Evolutionary conservation across 225 moss, liverwort and hornwort species (phyloP), one percentile per base, ranked within the genome.

Genomic region (Physcomitrellopsis africana): DNA sequence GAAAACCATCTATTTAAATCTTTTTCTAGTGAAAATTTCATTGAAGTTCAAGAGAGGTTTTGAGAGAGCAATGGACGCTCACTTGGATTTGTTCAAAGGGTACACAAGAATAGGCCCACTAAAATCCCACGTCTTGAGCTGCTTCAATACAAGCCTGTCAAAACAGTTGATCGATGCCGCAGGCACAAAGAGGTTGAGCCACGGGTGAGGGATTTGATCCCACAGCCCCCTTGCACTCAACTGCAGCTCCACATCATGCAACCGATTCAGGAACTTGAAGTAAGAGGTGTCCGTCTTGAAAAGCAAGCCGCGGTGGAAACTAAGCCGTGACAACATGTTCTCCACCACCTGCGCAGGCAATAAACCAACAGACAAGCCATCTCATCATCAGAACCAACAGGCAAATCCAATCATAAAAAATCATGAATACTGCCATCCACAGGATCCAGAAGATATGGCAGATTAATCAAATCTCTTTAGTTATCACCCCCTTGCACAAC

Each of bases 171-270:
- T 87, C 24, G 88, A 75, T 12, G 87, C 87, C 1, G 86, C 92
- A 1, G 96, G 93, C 60, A 96, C 89, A 11, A 96, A 87, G 32
- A 96, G 1, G 82, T 96, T 81, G 4, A 96, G 81, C 96, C 96
- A 96, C 0, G 96, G 93, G 60, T 96, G 96, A 0, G 84, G 90
- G 51, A 96, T 92, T 68, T 83, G 83, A 22, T 90, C 83, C 96
- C 96, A 96, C 76, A 81, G 8, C 3, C 92, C 89, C 0, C 32
- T 17, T 0, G 79, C 65, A 51, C 81, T 81, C 20, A 96, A 75
- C n/a, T 79, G n/a, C 55, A 77, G 49, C 71, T 93, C 90, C 0
- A 85, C 78, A n/a, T 70, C 78, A 13, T 79, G 79, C 48, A 96
- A 74, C 16, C 96, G 82, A 24, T 96, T 79, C 8, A 96, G 83